Percentiles rank a stretch among this genome's conserved stretches.
phyloP scores from a whole-genome alignment of 768 basidiomycete species.

The Rhizopogon vesiculosus region DNA sequence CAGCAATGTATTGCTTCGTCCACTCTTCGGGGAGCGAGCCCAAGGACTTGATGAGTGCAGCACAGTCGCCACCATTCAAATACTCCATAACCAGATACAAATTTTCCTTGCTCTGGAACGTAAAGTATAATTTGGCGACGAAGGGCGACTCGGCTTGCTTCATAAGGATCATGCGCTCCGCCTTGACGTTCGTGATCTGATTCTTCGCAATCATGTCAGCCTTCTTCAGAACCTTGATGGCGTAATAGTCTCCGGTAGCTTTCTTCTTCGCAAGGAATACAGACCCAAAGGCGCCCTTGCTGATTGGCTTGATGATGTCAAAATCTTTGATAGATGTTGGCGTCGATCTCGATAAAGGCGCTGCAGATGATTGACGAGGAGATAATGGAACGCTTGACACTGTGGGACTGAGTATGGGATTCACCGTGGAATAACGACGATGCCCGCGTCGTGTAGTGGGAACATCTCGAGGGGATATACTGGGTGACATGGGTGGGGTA shows the following conservation, averaged over 20 bases:
- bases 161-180: conserved; percentile 99
- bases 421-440: conserved; percentile 71
- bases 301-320: conserved; percentile 98
- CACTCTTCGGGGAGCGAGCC: conserved; percentile 94
- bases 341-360: conserved; percentile 72
- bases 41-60: conserved; percentile 93
- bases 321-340: conserved; percentile 98
- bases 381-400: conserved; percentile 59
- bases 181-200: conserved; percentile 99
- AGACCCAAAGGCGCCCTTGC: conserved; percentile 97
- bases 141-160: conserved; percentile 98
- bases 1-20: conserved; percentile 95
- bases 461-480: conserved; percentile 50
- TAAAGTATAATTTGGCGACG: conserved; percentile 96
- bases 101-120: conserved; percentile 99
- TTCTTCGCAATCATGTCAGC: conserved; percentile 99
- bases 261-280: conserved; percentile 99
- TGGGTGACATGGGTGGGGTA: conserved; percentile 70
- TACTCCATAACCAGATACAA: conserved; percentile 99
- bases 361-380: conserved; percentile 77
- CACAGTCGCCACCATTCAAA: conserved; percentile 96
- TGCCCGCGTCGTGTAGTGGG: conserved; percentile 47
- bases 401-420: conserved; percentile 56
- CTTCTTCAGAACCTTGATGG: conserved; percentile 99
- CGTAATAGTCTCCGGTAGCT: conserved; percentile 96